Evolutionary conservation across 495 filamentous ascomycete genomes (phyloP), one percentile per base, ranked within the genome.

Genomic region (Cercophora scortea): DNA sequence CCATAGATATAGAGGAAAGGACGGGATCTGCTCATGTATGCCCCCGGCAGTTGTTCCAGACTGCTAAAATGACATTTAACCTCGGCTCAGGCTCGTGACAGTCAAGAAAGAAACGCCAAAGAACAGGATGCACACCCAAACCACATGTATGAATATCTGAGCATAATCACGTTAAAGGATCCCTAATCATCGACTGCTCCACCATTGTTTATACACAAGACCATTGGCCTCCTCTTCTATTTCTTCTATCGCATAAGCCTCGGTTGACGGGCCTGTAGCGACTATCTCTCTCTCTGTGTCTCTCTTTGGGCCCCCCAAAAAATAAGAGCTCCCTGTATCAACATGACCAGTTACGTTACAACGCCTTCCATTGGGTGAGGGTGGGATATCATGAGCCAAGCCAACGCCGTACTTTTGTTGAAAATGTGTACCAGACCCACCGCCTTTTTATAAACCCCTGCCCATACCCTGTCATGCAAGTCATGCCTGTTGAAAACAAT

Each of bases 381-480:
- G 57, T 60, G 61, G 64, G 62, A 74, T 75, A 73, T 70, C 69
- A 73, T 71, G 63, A 63, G 64, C 69, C 61, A 71, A 69, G 66
- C 68, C 71, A 74, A 76, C 71, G 71, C 71, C 73, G 63, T 72
- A 65, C 72, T 76, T 72, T 76, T 74, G 69, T 73, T 74, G 70
- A 71, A 76, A 76, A 76, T 72, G 60, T 66, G 67, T 74, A 69
- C 71, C 71, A 65, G 70, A 66, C 67, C 70, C 68, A 62, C 59
- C 66, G 62, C 67, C 57, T 73, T 71, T 68, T 65, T 63, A 25
- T 25, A 63, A 65, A 62, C 64, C 70, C 64, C 50, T 54, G 59
- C 65, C 68, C 61, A 54, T 59, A 69, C 59, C 64, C 62, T 58
- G 63, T 74, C 60, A 73, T 73, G 61, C 68, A 63, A 71, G 60